Conservation (phyloP, 2,329 filamentous ascomycete species). For the Colletotrichum sp. region DNA sequence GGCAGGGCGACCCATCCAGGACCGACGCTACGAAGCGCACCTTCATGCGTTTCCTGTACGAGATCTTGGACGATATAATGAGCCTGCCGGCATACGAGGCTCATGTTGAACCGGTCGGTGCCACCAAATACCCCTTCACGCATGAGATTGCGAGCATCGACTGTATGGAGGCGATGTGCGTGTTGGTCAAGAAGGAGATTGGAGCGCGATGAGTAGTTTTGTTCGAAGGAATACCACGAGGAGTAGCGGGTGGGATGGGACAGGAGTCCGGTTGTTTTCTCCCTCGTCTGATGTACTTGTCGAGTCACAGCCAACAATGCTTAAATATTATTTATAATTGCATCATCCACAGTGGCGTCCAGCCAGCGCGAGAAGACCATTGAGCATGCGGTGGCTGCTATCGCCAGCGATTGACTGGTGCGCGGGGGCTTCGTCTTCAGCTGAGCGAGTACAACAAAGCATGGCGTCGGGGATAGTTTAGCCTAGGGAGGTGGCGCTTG, state of each 20-base stretch:
- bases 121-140: slow-evolving; percentile 25
- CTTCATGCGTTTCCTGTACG: slow-evolving; percentile 30
- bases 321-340: background rate
- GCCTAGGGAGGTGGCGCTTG: background rate
- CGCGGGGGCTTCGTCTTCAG: background rate
- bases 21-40: slow-evolving; percentile 26
- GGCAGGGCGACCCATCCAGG: slow-evolving; percentile 27
- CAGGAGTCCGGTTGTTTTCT: background rate
- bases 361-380: background rate
- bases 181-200: slow-evolving; percentile 27
- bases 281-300: background rate
- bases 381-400: background rate
- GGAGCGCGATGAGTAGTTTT: background rate
- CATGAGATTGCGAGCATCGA: slow-evolving; percentile 30
- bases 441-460: background rate
- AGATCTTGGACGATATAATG: slow-evolving; percentile 28
- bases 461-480: background rate
- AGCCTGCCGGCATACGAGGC: background rate
- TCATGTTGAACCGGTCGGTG: slow-evolving; percentile 11
- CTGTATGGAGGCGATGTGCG: slow-evolving; percentile 33
- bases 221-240: background rate
- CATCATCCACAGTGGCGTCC: background rate
- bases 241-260: background rate
- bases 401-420: background rate
- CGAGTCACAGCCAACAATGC: background rate